Conservation (phyloP, 208 protist species). For the Leptomonas seymouri region DNA sequence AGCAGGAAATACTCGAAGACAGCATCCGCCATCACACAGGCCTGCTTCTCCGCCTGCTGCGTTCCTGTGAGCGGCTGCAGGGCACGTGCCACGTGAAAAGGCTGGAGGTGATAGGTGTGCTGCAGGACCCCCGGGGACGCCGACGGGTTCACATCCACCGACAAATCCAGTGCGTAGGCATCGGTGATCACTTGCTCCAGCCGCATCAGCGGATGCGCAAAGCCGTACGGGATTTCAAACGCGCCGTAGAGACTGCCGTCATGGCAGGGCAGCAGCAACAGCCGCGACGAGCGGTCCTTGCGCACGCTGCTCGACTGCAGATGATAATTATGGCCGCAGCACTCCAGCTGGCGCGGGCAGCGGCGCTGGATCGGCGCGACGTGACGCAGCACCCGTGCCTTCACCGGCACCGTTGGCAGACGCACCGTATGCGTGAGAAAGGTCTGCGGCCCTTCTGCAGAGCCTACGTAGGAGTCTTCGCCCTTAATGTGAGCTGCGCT, state of each 20-base stretch:
- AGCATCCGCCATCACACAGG: conserved; percentile 50
- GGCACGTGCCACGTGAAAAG: conserved; percentile 22
- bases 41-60: conserved; percentile 48
- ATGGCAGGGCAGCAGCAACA: conserved; percentile 53
- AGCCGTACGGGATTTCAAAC: conserved; percentile 54
- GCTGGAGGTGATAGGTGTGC: conserved; percentile 39
- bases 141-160: conserved; percentile 20
- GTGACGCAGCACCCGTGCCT: conserved; percentile 21
- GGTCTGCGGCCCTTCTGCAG: conserved; percentile 40
- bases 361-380: conserved; percentile 25
- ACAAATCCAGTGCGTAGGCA: conserved; percentile 38
- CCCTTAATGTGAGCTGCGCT: conserved; percentile 15
- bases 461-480: conserved; percentile 32
- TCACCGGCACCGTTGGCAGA: conserved; percentile 32
- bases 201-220: conserved; percentile 58
- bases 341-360: conserved; percentile 28
- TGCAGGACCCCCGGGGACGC: conserved; percentile 9
- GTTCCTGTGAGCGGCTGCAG: conserved; percentile 35
- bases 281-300: conserved; percentile 26
- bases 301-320: conserved; percentile 38
- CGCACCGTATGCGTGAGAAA: conserved; percentile 41
- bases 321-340: conserved; percentile 31
- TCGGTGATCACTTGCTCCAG: conserved; percentile 67
- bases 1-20: conserved; percentile 52
- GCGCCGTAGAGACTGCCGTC: conserved; percentile 68